Evolutionary conservation across 768 basidiomycete genomes (phyloP).

Genomic region (Leccinum broughii): DNA sequence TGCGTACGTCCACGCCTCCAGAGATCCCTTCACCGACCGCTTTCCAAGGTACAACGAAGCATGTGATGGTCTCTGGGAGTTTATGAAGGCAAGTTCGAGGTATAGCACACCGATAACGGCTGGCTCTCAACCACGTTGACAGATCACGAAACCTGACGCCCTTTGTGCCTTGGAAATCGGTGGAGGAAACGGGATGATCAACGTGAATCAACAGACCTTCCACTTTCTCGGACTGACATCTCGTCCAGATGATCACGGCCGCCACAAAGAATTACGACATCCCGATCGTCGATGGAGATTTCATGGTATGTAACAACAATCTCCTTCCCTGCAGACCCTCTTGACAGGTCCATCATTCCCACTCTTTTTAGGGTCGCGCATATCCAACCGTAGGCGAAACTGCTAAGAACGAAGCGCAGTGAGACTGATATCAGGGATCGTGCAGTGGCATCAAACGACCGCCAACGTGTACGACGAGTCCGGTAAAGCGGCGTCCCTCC

Average conservation of each 20-base stretch:
- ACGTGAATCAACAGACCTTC: constrained; percentile 26
- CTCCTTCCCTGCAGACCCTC: background rate
- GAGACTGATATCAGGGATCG: background rate
- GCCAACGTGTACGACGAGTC: constrained; percentile 30
- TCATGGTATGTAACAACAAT: constrained; percentile 35
- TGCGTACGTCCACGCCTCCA: constrained; percentile 12
- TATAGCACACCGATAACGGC: background rate
- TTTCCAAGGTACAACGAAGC: constrained; percentile 35
- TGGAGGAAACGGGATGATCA: constrained; percentile 46
- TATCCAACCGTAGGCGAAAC: constrained; percentile 30
- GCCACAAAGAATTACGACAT: constrained; percentile 38
- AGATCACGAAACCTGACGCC: constrained; percentile 37
- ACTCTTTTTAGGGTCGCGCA: constrained; percentile 35
- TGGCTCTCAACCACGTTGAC: constrained; percentile 1
- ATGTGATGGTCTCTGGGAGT: constrained; percentile 29
- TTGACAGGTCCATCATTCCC: background rate
- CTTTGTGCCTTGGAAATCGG: constrained; percentile 43
- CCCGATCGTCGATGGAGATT: constrained; percentile 45
- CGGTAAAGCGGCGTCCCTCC: constrained; percentile 29
- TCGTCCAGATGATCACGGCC: constrained; percentile 36
- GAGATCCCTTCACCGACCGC: background rate
- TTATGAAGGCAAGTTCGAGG: constrained; percentile 24
- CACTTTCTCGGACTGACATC: constrained; percentile 12
- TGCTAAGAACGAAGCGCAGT: constrained; percentile 5
- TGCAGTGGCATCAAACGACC: constrained; percentile 34